Conservation (phyloP, 2,329 filamentous ascomycete species). For the Microdochium paspali region DNA sequence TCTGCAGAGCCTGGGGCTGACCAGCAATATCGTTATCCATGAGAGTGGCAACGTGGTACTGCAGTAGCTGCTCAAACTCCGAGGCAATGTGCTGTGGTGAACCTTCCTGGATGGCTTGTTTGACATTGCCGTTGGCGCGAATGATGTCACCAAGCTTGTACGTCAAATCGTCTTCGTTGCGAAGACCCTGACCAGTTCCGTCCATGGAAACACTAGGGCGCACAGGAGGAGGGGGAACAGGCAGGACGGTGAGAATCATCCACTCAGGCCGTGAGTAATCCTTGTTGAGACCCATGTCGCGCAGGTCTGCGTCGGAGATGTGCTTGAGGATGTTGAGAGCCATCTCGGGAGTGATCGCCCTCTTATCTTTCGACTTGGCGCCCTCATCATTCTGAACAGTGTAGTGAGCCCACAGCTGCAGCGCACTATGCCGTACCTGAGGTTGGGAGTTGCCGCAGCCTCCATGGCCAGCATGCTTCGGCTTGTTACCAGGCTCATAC, state of each 20-base stretch:
- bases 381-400: slow-evolving; percentile 74
- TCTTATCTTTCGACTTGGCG: slow-evolving; percentile 65
- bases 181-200: slow-evolving; percentile 81
- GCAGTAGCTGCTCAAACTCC: slow-evolving; percentile 85
- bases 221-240: slow-evolving; percentile 90
- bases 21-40: slow-evolving; percentile 99
- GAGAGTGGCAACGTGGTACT: slow-evolving; percentile 97
- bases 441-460: slow-evolving; percentile 92
- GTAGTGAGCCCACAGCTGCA: slow-evolving; percentile 70
- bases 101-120: slow-evolving; percentile 82
- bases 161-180: slow-evolving; percentile 97
- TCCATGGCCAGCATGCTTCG: slow-evolving; percentile 58
- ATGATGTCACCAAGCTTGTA: slow-evolving; percentile 99
- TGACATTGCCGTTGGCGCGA: slow-evolving; percentile 90
- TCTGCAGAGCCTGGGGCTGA: slow-evolving; percentile 87
- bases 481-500: slow-evolving; percentile 49
- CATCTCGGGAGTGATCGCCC: slow-evolving; percentile 71
- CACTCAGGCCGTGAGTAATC: slow-evolving; percentile 96
- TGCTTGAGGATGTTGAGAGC: slow-evolving; percentile 80
- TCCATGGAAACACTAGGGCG: slow-evolving; percentile 96
- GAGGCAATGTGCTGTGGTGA: slow-evolving; percentile 83
- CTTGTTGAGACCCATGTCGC: slow-evolving; percentile 82
- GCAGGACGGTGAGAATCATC: slow-evolving; percentile 94
- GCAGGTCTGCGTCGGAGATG: slow-evolving; percentile 72
- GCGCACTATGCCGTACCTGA: slow-evolving; percentile 74